Evolutionary conservation across 495 filamentous ascomycete genomes (phyloP).

Genomic region (Xylaria acuta): DNA sequence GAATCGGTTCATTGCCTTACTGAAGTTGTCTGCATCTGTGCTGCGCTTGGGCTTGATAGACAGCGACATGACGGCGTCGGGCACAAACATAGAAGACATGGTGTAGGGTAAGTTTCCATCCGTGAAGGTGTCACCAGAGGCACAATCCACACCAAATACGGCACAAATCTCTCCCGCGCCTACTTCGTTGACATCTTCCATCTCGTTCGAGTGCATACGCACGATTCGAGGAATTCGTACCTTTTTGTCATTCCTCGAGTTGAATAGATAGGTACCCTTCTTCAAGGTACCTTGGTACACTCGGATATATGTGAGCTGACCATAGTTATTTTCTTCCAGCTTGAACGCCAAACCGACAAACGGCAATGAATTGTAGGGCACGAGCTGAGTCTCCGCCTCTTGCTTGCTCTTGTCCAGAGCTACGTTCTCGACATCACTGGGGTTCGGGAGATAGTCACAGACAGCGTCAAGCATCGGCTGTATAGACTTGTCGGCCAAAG

Average conservation of each 20-base stretch:
- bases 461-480: constrained; percentile 98
- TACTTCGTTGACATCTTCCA: constrained; percentile 94
- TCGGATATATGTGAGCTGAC: constrained; percentile 97
- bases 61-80: constrained; percentile 96
- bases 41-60: constrained; percentile 96
- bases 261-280: constrained; percentile 90
- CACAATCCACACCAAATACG: constrained; percentile 97
- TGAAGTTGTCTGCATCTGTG: constrained; percentile 93
- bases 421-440: constrained; percentile 84
- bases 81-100: constrained; percentile 99
- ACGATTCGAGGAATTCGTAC: constrained; percentile 97
- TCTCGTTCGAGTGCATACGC: constrained; percentile 99
- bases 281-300: constrained; percentile 94
- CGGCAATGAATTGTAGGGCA: constrained; percentile 89
- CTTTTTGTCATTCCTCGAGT: constrained; percentile 92
- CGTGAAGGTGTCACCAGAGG: constrained; percentile 97
- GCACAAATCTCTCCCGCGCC: constrained; percentile 98
- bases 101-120: constrained; percentile 91
- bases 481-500: constrained; percentile 91
- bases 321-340: constrained; percentile 98
- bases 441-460: constrained; percentile 95
- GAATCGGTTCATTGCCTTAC: constrained; percentile 98
- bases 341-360: constrained; percentile 99
- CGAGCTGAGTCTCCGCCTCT: constrained; percentile 81
- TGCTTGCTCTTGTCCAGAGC: constrained; percentile 82